Evolutionary conservation across 495 filamentous ascomycete genomes (phyloP).

Genomic region (Elaphomyces granulatus): DNA sequence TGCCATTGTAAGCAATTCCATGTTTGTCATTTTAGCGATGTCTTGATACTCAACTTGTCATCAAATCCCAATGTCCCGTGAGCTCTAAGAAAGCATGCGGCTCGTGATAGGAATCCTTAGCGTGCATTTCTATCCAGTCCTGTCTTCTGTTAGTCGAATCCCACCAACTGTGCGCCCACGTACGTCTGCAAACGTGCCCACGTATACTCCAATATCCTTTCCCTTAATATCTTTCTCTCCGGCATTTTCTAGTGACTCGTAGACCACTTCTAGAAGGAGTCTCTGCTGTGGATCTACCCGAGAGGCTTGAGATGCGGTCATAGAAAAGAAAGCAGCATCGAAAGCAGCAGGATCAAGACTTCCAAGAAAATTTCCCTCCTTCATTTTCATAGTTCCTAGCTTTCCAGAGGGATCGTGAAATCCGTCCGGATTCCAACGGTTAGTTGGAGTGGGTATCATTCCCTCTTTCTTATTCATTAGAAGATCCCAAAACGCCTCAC

Average conservation of each 20-base stretch:
- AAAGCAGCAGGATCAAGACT: conserved; percentile 27
- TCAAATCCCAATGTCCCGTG: too few relatives aligned
- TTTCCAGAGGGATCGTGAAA: conserved; percentile 13
- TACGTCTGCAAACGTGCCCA: conserved; percentile 31
- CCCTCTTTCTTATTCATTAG: conserved; percentile 26
- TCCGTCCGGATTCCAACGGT: conserved; percentile 24
- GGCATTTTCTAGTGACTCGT: conserved; percentile 19
- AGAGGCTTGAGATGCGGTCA: conserved; percentile 16
- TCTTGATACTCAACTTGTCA: too few relatives aligned
- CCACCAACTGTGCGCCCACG: too few relatives aligned
- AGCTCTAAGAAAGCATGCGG: too few relatives aligned
- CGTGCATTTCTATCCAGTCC: conserved; percentile 14
- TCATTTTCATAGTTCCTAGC: neutral
- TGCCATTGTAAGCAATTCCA: neutral
- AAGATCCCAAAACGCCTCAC: conserved; percentile 27
- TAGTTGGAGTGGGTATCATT: conserved; percentile 16
- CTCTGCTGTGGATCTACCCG: conserved; percentile 15
- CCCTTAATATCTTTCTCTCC: conserved; percentile 33
- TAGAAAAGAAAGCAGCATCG: conserved; percentile 31
- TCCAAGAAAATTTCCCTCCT: conserved; percentile 20
- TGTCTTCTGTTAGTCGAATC: too few relatives aligned
- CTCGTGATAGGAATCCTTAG: conserved; percentile 8
- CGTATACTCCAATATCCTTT: conserved; percentile 29
- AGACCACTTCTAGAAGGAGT: conserved; percentile 16
- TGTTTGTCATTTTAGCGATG: too few relatives aligned